Evolutionary conservation across 768 basidiomycete species (phyloP).

Genomic region (Amanita rubescens): DNA sequence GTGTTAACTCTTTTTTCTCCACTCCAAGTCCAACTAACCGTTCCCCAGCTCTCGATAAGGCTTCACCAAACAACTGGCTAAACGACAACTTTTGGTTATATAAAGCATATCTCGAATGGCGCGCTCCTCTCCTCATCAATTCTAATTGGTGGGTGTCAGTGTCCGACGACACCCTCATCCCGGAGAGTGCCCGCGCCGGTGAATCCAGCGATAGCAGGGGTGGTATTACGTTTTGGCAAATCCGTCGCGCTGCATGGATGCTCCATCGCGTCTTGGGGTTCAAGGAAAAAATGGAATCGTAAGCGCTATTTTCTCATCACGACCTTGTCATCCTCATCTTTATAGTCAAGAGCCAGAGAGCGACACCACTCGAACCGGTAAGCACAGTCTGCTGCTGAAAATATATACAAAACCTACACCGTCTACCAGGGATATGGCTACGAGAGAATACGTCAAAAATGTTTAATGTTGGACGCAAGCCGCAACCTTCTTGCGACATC

Average conservation of each 20-base stretch:
- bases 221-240: constrained; percentile 73
- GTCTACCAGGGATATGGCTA: constrained; percentile 51
- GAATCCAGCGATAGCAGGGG: constrained; percentile 30
- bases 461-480: constrained; percentile 78
- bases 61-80: constrained; percentile 88
- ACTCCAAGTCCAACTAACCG: constrained; percentile 13
- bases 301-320: constrained; percentile 17
- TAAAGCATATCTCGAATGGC: constrained; percentile 83
- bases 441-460: constrained; percentile 47
- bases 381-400: background rate
- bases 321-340: constrained; percentile 9
- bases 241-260: constrained; percentile 80
- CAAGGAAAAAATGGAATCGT: constrained; percentile 61
- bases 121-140: constrained; percentile 77
- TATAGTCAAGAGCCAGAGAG: constrained; percentile 62
- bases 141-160: constrained; percentile 97
- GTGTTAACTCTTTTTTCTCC: constrained; percentile 15
- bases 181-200: constrained; percentile 30
- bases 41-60: constrained; percentile 62
- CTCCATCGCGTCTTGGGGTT: constrained; percentile 65
- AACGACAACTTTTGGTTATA: constrained; percentile 90
- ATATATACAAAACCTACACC: background rate
- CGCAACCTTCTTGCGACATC: constrained; percentile 56
- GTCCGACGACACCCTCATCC: constrained; percentile 62
- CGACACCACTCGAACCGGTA: constrained; percentile 67